Conservation (phyloP, 2,329 filamentous ascomycete species). For the Epichloe bromicola region DNA sequence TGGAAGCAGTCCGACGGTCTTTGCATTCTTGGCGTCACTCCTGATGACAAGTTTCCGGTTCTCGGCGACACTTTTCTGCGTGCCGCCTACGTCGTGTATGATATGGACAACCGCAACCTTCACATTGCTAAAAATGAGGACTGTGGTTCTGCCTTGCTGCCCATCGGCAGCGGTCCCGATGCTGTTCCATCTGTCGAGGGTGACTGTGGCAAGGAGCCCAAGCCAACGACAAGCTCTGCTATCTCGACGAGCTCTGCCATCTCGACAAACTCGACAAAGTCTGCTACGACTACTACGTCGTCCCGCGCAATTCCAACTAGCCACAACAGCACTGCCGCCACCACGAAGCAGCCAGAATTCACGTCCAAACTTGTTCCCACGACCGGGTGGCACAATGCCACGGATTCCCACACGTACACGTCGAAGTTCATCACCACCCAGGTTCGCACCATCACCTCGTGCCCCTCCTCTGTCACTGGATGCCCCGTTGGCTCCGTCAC, state of each 20-base stretch:
- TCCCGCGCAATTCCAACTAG: neutral
- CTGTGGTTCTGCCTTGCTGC: conserved; percentile 24
- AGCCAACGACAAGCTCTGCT: conserved; percentile 4
- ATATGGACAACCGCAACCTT: conserved; percentile 26
- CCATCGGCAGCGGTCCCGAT: conserved; percentile 26
- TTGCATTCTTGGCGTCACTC: conserved; percentile 33
- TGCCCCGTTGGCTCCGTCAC: conserved; percentile 18
- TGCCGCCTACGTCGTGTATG: conserved; percentile 30
- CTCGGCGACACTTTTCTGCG: conserved; percentile 33
- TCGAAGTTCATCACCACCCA: conserved; percentile 16
- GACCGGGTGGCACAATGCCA: conserved; percentile 9
- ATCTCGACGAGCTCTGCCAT: conserved; percentile 4
- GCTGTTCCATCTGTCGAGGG: conserved; percentile 20
- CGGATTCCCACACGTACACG: conserved; percentile 11
- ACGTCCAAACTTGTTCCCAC: conserved; percentile 7
- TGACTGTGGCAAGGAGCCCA: conserved; percentile 15
- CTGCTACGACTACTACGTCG: neutral
- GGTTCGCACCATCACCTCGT: conserved; percentile 20
- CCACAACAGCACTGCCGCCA: neutral
- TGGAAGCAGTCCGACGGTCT: conserved; percentile 21
- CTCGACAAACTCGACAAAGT: conserved; percentile 4
- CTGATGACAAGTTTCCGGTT: conserved; percentile 25
- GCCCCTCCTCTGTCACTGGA: conserved; percentile 14
- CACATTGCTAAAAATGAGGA: conserved; percentile 24
- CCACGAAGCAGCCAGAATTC: conserved; percentile 2